phyloP scores from a whole-genome alignment of 164 flowering plant genomes.

The Stephania cephalantha region DNA sequence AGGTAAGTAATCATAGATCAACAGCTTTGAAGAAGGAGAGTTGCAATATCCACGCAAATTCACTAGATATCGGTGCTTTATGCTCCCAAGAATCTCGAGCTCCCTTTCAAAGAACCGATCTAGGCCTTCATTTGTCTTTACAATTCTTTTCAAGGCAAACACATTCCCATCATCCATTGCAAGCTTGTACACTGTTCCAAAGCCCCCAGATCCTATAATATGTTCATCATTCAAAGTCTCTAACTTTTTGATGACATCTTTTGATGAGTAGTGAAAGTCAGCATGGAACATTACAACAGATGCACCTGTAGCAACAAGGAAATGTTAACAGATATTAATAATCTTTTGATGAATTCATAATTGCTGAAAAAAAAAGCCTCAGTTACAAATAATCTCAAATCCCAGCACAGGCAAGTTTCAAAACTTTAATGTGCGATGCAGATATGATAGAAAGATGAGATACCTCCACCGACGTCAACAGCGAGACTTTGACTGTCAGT shows the following conservation, averaged over 20 bases:
- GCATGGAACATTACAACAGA: constrained; percentile 98
- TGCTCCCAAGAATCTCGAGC: constrained; percentile 97
- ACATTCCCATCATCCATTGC: constrained; percentile 95
- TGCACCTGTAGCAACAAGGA: constrained; percentile 61
- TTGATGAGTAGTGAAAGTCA: constrained; percentile 92
- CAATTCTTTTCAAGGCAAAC: constrained; percentile 88
- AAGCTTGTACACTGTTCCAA: constrained; percentile 91
- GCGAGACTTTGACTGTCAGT: constrained; percentile 56
- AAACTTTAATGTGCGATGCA: background rate
- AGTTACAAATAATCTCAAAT: background rate
- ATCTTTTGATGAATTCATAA: background rate
- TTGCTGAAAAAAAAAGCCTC: background rate
- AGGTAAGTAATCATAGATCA: constrained; percentile 85
- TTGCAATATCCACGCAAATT: constrained; percentile 97
- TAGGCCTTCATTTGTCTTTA: constrained; percentile 79
- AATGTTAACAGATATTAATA: background rate
- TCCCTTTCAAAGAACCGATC: constrained; percentile 95
- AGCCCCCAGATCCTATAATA: constrained; percentile 87
- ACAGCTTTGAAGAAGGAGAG: constrained; percentile 80
- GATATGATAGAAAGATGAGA: background rate
- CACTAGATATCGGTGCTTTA: constrained; percentile 83
- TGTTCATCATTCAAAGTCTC: constrained; percentile 82
- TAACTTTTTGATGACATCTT: constrained; percentile 83
- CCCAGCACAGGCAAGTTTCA: background rate
- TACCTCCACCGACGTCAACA: constrained; percentile 89